These are phyloP conservation scores for Ambrosia hybrid DNA, from an alignment of 140 eudicot species.

Conservation along the genomic window DNA sequence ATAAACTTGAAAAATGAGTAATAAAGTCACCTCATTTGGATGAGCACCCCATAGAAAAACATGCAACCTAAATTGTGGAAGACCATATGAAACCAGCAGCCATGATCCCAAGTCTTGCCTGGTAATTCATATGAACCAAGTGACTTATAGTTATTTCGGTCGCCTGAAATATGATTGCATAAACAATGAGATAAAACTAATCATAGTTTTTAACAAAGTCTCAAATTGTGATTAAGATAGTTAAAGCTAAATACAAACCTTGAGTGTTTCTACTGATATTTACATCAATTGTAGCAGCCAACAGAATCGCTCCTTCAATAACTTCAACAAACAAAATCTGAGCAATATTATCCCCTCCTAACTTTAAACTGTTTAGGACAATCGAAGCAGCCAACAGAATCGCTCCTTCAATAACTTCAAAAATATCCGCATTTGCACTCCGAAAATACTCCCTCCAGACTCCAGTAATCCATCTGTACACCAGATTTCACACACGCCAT, in stretches of 20 bases:
- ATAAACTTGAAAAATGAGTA: constrained; percentile 7
- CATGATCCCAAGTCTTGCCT: constrained; percentile 82
- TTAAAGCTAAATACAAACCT: constrained; percentile 49
- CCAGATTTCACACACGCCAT: background rate
- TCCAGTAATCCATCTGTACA: constrained; percentile 55
- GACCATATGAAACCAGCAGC: constrained; percentile 98
- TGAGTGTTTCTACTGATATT: constrained; percentile 67
- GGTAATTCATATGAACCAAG: constrained; percentile 78
- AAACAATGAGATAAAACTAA: background rate
- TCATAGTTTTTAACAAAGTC: background rate
- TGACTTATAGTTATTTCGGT: constrained; percentile 89
- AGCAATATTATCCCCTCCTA: constrained; percentile 72
- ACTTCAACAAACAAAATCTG: constrained; percentile 68
- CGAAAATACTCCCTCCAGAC: constrained; percentile 71
- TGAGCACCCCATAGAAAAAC: constrained; percentile 95
- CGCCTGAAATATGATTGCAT: constrained; percentile 46
- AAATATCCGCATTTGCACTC: constrained; percentile 57
- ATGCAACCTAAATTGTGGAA: constrained; percentile 91
- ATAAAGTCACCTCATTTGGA: constrained; percentile 52
- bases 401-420: constrained; percentile 65
- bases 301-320: too few relatives aligned
- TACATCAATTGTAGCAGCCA: constrained; percentile 68
- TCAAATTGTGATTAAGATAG: background rate
- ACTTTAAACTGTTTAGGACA: constrained; percentile 62
- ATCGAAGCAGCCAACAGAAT: constrained; percentile 82